Evolutionary conservation across 805 yeast species (phyloP).

Genomic region (Hanseniaspora valbyensis): DNA sequence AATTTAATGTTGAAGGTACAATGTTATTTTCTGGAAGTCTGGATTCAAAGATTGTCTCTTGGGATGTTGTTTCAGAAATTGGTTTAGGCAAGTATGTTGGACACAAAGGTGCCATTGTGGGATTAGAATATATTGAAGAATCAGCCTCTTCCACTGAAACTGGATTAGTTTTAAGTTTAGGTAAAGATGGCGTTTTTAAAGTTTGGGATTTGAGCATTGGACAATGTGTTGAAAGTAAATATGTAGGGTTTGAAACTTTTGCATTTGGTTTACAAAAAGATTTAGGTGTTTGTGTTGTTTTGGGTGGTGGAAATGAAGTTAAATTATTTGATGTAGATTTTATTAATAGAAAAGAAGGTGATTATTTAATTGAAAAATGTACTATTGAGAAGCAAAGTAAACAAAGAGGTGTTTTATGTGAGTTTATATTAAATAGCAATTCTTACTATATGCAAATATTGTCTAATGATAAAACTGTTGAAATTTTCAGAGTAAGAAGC

Average conservation of each 20-base stretch:
- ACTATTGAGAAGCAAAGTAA: constrained; percentile 63
- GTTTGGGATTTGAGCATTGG: constrained; percentile 86
- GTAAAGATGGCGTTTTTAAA: constrained; percentile 85
- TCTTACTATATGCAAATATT: constrained; percentile 49
- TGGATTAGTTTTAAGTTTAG: constrained; percentile 53
- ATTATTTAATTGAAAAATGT: constrained; percentile 50
- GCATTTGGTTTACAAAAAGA: constrained; percentile 43
- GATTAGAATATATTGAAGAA: constrained; percentile 39
- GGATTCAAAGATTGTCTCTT: constrained; percentile 72
- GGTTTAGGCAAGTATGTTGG: constrained; percentile 81
- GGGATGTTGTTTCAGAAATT: constrained; percentile 91
- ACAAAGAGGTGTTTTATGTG: constrained; percentile 52
- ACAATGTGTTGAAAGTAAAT: constrained; percentile 71
- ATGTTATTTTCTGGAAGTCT: constrained; percentile 74
- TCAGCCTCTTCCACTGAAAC: constrained; percentile 37
- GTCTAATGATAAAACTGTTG: constrained; percentile 70
- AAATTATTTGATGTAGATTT: constrained; percentile 74
- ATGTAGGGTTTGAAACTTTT: constrained; percentile 62
- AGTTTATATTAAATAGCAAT: constrained; percentile 33
- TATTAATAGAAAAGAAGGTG: constrained; percentile 36
- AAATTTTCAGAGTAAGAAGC: constrained; percentile 64
- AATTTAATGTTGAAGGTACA: constrained; percentile 74
- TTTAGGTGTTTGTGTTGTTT: constrained; percentile 43
- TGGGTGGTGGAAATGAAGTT: constrained; percentile 70
- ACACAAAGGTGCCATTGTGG: constrained; percentile 82